Evolutionary conservation across 108 stramenopile species (phyloP), one percentile per base, ranked within the genome.

Genomic region (Pseudonitzschia delicatissima): DNA sequence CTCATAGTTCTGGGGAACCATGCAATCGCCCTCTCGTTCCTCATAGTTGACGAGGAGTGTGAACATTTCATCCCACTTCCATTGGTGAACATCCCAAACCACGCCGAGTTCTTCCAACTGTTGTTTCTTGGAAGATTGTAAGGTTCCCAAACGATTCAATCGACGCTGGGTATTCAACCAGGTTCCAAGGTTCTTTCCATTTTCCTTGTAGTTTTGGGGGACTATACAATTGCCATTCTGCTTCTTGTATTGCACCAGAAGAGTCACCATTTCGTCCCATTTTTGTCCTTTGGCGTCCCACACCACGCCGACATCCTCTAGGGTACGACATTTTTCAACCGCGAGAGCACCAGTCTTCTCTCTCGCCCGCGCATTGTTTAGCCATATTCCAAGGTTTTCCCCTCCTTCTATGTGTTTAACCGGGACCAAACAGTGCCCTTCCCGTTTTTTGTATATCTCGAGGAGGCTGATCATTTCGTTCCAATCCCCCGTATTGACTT

Each of bases 1-100:
- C n/a, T 18, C 5, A 35, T 61, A 36, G 36, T 1, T 23, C 13
- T 42, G 21, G 11, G 60, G 37, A 20, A 61, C 60, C 34, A 39
- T 23, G 39, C 60, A 61, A 61, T 61, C 36, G 18, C 60, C 60
- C 39, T 61, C 60, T 28, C 60, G 34, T 12, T 61, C 37, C 25
- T 42, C 39, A 18, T 39, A 61, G 4, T 21, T 21, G 3, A 61
- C n/a, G 36, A 39, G 21, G 15, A 61, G 34, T 21, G 60, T 6
- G 4, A 42, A 1, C 60, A 61, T 61, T 7, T 61, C 36, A 15
- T 61, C 60, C 60, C 60, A 61, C 2, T 23, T 6, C 5, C 25
- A 12, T 18, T 17, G 5, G 3, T 17, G 4, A 5, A 40, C 18
- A 18, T n/a, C 20, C 60, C 60, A 61, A 23, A 40, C 29, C 29